Evolutionary conservation across 2,329 filamentous ascomycete genomes (phyloP).

Genomic region (Diplodia sapinea): DNA sequence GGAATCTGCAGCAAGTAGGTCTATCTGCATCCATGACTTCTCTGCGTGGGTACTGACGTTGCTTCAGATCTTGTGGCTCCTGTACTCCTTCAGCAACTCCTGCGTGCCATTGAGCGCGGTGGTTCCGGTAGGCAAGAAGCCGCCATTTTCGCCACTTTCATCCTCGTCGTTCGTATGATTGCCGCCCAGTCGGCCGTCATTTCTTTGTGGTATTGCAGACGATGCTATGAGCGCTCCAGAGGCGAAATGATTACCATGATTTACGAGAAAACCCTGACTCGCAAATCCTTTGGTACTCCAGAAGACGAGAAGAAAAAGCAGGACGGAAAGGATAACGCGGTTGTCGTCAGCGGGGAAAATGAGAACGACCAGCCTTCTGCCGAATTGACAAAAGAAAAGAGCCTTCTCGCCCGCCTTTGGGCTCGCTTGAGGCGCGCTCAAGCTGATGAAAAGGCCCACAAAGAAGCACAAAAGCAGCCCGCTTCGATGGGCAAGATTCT

Average conservation of each 20-base stretch:
- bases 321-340: neutral
- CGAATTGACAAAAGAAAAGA: neutral
- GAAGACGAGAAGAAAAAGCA: constrained; percentile 31
- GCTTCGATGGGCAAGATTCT: constrained; percentile 90
- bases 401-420: neutral
- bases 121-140: constrained; percentile 58
- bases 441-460: constrained; percentile 33
- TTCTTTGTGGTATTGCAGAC: constrained; percentile 79
- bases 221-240: constrained; percentile 80
- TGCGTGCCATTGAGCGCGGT: constrained; percentile 68
- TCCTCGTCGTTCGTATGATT: constrained; percentile 65
- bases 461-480: constrained; percentile 55
- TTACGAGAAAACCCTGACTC: constrained; percentile 75
- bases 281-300: constrained; percentile 61
- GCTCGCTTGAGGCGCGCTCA: constrained; percentile 35
- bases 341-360: neutral
- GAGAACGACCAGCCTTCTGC: neutral
- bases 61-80: constrained; percentile 57
- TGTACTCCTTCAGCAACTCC: constrained; percentile 72
- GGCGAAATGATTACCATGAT: constrained; percentile 87
- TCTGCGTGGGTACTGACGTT: neutral
- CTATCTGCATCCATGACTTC: neutral
- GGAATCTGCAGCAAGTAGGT: constrained; percentile 62
- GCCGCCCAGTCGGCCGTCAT: constrained; percentile 71
- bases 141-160: constrained; percentile 68